phyloP scores from a whole-genome alignment of 345 rosid species.

The Lumnitzera racemosa region DNA sequence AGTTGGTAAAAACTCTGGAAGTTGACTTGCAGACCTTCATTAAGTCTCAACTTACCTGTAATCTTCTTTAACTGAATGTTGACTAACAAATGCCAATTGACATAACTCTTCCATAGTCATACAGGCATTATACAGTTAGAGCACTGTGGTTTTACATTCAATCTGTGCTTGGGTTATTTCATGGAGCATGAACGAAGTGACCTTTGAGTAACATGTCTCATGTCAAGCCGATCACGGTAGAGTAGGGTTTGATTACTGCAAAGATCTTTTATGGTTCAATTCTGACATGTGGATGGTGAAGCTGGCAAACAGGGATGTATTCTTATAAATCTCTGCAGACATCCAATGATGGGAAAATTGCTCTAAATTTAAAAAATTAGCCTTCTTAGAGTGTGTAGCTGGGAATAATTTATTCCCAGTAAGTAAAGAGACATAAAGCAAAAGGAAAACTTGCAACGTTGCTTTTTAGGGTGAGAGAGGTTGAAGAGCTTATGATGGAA shows the following conservation, averaged over 20 bases:
- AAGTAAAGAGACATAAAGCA: not conserved
- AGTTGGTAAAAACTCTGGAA: not conserved
- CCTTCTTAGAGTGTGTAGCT: too few species aligned
- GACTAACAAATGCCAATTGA: slow-evolving; percentile 7
- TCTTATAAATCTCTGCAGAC: too few species aligned
- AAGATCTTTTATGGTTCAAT: slow-evolving; percentile 6
- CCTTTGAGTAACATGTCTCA: slow-evolving; percentile 6
- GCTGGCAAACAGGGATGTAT: too few species aligned
- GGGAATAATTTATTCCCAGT: not conserved
- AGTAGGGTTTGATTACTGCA: slow-evolving; percentile 10
- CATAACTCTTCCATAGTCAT: slow-evolving; percentile 12
- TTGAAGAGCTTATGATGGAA: not conserved
- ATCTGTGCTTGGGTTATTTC: slow-evolving; percentile 12
- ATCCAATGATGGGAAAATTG: too few species aligned
- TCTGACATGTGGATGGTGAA: not conserved
- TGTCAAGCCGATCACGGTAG: slow-evolving; percentile 8
- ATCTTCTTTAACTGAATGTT: slow-evolving; percentile 7
- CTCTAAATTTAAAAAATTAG: too few species aligned
- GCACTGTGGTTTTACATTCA: slow-evolving; percentile 8
- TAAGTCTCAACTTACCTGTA: not conserved
- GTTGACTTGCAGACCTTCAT: slow-evolving; percentile 2
- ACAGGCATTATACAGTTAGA: slow-evolving; percentile 9
- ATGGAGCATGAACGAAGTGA: slow-evolving; percentile 10
- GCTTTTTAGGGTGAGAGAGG: not conserved
- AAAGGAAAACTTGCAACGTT: not conserved